Evolutionary conservation across 2,329 filamentous ascomycete species (phyloP), one percentile per base, ranked within the genome.

Genomic region (Hypoxylon sp.): DNA sequence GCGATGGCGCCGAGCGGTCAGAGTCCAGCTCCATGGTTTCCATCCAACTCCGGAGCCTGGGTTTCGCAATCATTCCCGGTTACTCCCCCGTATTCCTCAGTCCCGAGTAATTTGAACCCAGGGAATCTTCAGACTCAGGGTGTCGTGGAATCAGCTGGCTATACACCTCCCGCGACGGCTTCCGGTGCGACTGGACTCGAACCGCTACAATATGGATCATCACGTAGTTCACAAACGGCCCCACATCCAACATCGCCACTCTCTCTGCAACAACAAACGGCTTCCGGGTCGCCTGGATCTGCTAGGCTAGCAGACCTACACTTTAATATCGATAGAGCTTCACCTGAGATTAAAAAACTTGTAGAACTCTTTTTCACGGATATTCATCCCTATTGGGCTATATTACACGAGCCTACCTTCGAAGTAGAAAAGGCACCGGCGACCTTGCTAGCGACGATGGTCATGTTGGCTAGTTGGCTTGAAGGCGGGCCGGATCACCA

Each of bases 401-500:
- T 75, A 25, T 57, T 75, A 21, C 68, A 74, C 46, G 64, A 66
- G 3, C 65, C 65, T 1, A 68, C 58, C 6, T 68, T 72, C 14
- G 60, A 63, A 13, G 2, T 51, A 19, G 58, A 57, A 1, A 49
- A 59, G 13, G 46, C 53, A 13, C 70, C 72, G 13, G 43, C 52
- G n/a, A 46, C 70, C 5, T 49, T 74, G 28, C 13, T 73, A 25
- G 62, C 67, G 14, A 63, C 71, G 4, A 71, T 75, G 50, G 48
- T 68, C 13, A 70, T 72, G 69, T 62, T 75, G 11, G 70, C 68
- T 5, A 72, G 72, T 28, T 74, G 72, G 70, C 62, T 75, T 5
- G 69, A 75, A 25, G 63, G 60, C 5, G 72, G 69, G 17, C 25
- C 17, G 5, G 70, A 74, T 11, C 72, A 74, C 46, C 32, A 67